phyloP scores from a whole-genome alignment of 73 alveolate species.

The Symbiodinium pilosum region DNA sequence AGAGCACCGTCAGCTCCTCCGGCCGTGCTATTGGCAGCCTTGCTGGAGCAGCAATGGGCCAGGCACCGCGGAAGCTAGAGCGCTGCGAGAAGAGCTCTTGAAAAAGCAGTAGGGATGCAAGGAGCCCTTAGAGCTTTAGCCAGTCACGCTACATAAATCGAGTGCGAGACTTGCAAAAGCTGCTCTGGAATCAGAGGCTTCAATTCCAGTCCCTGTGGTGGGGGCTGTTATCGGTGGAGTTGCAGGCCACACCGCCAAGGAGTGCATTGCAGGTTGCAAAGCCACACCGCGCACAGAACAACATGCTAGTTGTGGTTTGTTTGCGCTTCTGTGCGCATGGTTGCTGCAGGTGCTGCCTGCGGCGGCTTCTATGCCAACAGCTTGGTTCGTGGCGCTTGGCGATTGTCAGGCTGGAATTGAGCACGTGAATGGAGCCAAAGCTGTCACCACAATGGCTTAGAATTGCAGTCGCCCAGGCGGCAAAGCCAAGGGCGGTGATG shows the following conservation, averaged over 20 bases:
- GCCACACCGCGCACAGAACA: too few relatives aligned
- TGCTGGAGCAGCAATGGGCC: slow-evolving; percentile 89
- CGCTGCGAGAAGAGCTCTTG: background rate
- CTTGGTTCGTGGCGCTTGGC: slow-evolving; percentile 93
- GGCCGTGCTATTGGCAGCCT: slow-evolving; percentile 93
- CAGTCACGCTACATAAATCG: too few relatives aligned
- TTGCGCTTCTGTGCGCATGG: background rate
- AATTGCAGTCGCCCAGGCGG: slow-evolving; percentile 66
- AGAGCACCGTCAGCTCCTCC: slow-evolving; percentile 85
- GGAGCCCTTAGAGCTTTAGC: background rate
- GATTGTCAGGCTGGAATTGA: slow-evolving; percentile 34
- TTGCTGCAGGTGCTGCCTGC: slow-evolving; percentile 54
- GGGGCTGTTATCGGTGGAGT: slow-evolving; percentile 93
- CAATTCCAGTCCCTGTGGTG: slow-evolving; percentile 72
- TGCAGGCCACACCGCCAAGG: too few relatives aligned
- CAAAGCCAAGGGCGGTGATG: slow-evolving; percentile 83
- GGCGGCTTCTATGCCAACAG: slow-evolving; percentile 91
- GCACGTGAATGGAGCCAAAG: background rate
- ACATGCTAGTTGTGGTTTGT: background rate
- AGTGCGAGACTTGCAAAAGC: too few relatives aligned
- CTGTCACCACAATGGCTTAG: too few relatives aligned
- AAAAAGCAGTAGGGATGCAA: background rate
- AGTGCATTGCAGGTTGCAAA: too few relatives aligned
- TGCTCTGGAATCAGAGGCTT: slow-evolving; percentile 62
- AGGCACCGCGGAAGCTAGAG: too few relatives aligned